Evolutionary conservation across 1,284 basidiomycete genomes (phyloP).

Genomic region (Testicularia cyperi): DNA sequence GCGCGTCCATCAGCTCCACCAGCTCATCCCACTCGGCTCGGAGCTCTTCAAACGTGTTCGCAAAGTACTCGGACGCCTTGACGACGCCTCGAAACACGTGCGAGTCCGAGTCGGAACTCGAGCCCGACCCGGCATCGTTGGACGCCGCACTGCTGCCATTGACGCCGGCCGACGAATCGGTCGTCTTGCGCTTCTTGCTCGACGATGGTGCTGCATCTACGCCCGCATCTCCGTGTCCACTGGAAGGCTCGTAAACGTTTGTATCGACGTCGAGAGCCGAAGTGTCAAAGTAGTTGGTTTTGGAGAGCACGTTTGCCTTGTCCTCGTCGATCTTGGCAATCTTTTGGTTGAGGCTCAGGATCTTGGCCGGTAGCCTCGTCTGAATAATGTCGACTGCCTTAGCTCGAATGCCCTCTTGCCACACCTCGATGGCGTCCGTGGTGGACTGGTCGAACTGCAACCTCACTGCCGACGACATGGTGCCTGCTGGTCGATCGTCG

Average conservation of each 20-base stretch:
- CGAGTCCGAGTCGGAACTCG: slow-evolving; percentile 1
- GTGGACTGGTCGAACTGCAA: slow-evolving; percentile 28
- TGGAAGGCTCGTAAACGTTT: slow-evolving; percentile 6
- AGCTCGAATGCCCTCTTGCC: slow-evolving; percentile 24
- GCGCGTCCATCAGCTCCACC: slow-evolving; percentile 26
- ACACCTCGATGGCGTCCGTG: slow-evolving; percentile 22
- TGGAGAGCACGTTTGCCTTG: slow-evolving; percentile 21
- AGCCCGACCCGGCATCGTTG: not conserved
- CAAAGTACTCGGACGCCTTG: slow-evolving; percentile 15
- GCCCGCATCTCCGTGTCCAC: no score
- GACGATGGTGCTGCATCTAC: not conserved
- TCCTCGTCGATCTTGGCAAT: slow-evolving; percentile 15
- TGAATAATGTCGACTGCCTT: slow-evolving; percentile 36
- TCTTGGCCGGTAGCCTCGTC: slow-evolving; percentile 28
- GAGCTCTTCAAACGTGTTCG: slow-evolving; percentile 12
- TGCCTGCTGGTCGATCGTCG: not conserved
- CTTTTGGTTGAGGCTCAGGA: slow-evolving; percentile 30
- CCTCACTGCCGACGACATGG: slow-evolving; percentile 28
- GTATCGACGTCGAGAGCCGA: slow-evolving; percentile 7
- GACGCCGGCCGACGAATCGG: no score
- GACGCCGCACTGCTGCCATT: slow-evolving; percentile 2
- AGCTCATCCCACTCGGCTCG: slow-evolving; percentile 34
- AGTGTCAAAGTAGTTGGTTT: slow-evolving; percentile 22
- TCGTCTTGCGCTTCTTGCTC: slow-evolving; percentile 34
- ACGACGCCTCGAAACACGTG: slow-evolving; percentile 28